phyloP scores from a whole-genome alignment of 805 yeast species.

The Metschnikowia peoriensis region DNA sequence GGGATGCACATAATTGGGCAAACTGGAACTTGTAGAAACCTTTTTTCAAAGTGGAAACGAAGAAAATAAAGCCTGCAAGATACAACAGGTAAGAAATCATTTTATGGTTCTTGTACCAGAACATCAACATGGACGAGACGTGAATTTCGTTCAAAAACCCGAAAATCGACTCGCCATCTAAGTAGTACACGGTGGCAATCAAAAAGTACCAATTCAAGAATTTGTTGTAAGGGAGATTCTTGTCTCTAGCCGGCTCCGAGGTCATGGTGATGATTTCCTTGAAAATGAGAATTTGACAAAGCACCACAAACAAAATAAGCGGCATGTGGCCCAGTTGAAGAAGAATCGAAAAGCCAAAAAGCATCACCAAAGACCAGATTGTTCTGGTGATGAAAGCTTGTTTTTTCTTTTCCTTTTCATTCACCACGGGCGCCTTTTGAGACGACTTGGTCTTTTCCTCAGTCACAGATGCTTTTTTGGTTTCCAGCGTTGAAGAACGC shows the following conservation, averaged over 20 bases:
- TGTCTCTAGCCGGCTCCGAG: slow-evolving; percentile 78
- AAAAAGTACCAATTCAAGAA: slow-evolving; percentile 92
- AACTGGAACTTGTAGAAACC: slow-evolving; percentile 91
- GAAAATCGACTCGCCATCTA: slow-evolving; percentile 83
- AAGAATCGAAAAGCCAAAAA: slow-evolving; percentile 57
- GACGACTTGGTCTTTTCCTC: not conserved
- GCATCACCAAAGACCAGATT: slow-evolving; percentile 92
- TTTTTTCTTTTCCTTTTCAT: slow-evolving; percentile 49
- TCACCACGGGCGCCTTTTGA: slow-evolving; percentile 5
- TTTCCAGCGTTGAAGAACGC: not conserved
- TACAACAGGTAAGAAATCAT: slow-evolving; percentile 82
- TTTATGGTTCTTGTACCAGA: slow-evolving; percentile 74
- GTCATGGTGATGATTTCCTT: slow-evolving; percentile 88
- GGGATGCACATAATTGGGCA: slow-evolving; percentile 90
- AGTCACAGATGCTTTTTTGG: not conserved
- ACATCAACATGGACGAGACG: slow-evolving; percentile 49
- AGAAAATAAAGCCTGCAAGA: slow-evolving; percentile 83
- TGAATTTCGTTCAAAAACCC: slow-evolving; percentile 59
- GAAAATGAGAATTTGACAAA: slow-evolving; percentile 80
- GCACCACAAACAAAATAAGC: slow-evolving; percentile 66
- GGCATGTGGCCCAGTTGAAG: slow-evolving; percentile 84
- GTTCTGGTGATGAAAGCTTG: slow-evolving; percentile 86
- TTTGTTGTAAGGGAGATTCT: slow-evolving; percentile 76
- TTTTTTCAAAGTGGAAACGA: slow-evolving; percentile 84
- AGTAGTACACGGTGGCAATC: slow-evolving; percentile 79